Evolutionary conservation across 495 filamentous ascomycete species (phyloP), one percentile per base, ranked within the genome.

Genomic region (Hypoxylon lienhwacheense): DNA sequence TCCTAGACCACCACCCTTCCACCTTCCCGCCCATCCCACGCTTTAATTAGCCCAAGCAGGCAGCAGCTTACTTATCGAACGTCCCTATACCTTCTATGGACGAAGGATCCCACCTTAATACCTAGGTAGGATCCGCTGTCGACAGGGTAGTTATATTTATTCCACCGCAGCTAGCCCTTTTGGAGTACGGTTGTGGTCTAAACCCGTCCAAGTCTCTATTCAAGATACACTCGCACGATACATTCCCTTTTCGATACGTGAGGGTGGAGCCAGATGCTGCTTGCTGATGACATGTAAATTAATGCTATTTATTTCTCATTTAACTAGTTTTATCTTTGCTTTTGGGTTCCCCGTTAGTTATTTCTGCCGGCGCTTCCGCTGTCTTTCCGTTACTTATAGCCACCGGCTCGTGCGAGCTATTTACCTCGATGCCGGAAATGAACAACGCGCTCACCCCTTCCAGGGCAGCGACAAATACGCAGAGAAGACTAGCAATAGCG

Each of bases 381-480:
- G 46, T 61, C 40, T 40, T 56, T 2, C 69, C 55, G 28, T 70
- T 66, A 32, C 45, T 61, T 24, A 42, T 28, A 31, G 53, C 53
- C 39, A 32, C 49, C 8, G 20, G 36, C 26, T 48, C 65, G 31
- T 65, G 54, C 20, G 43, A 44, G 14, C 62, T 75, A 4, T 75
- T 80, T 51, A 96, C 85, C 51, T 91, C 84, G 7, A 96, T 83
- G 0, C 92, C 92, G 5, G 82, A 79, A 42, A 95, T 84, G 53
- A 97, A 89, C 22, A 87, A 71, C 69, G 88, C 90, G 53, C 90
- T 92, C 21, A 95, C 77, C 25, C 86, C 84, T 72, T 99, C 95
- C 49, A 99, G 73, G 15, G 77, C 85, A 1, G 90, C 87, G 32
- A 99, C 92, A 70, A 97, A 99, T 3, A 95, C 83, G 63, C 90